phyloP scores from a whole-genome alignment of 1,284 basidiomycete species.

The Ustilago lituana region DNA sequence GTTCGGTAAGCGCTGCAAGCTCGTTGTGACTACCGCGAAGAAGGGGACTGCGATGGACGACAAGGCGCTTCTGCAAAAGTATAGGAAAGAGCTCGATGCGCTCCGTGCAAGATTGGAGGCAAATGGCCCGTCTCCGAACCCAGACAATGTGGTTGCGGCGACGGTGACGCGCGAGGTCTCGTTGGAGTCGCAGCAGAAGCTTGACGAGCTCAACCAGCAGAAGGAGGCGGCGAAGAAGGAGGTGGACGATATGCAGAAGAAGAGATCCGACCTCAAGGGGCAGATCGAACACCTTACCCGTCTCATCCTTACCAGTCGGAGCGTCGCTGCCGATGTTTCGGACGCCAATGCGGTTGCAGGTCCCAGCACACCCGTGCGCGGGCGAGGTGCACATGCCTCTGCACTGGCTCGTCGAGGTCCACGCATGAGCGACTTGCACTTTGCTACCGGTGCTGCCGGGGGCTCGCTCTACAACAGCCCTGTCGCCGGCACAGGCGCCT shows the following conservation, averaged over 20 bases:
- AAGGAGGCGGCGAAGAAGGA: constrained; percentile 46
- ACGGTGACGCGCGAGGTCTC: constrained; percentile 9
- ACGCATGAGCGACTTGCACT: constrained; percentile 53
- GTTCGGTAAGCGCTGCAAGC: constrained; percentile 72
- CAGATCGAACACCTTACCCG: constrained; percentile 64
- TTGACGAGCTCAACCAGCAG: constrained; percentile 48
- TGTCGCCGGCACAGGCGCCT: not conserved
- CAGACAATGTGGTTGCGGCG: constrained; percentile 5
- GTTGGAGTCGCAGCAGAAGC: constrained; percentile 22
- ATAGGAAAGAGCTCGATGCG: constrained; percentile 59
- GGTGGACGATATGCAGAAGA: constrained; percentile 55
- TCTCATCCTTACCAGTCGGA: constrained; percentile 60
- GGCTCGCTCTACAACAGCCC: constrained; percentile 28
- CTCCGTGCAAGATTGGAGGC: constrained; percentile 55
- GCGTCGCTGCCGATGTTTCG: constrained; percentile 34
- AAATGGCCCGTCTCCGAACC: constrained; percentile 5
- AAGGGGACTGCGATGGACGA: constrained; percentile 69
- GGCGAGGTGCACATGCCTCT: constrained; percentile 19
- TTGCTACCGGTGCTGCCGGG: not conserved
- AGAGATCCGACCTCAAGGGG: constrained; percentile 47
- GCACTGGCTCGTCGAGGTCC: constrained; percentile 52
- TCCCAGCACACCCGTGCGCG: constrained; percentile 22
- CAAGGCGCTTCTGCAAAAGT: constrained; percentile 63
- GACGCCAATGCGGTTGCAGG: constrained; percentile 13
- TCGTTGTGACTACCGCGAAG: constrained; percentile 72